These are phyloP conservation scores for Epithemia pelagica DNA, from an alignment of 108 stramenopile genomes.

Conservation along the genomic window DNA sequence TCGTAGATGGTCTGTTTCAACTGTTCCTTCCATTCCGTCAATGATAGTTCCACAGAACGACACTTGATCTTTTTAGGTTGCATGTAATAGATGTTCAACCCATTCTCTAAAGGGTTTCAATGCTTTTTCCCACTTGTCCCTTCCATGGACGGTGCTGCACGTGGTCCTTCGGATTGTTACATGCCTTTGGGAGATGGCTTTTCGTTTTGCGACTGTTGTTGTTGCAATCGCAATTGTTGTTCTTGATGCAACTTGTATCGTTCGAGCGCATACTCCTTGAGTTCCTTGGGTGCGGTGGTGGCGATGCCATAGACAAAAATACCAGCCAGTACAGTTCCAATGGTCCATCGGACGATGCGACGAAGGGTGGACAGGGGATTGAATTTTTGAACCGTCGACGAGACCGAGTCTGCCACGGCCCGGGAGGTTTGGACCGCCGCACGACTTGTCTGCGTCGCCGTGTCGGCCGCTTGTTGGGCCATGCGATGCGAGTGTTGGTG, in stretches of 20 bases:
- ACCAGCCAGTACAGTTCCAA: constrained; percentile 61
- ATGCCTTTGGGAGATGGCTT: too few species aligned
- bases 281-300: constrained; percentile 48
- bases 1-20: too few species aligned
- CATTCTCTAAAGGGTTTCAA: too few species aligned
- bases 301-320: constrained; percentile 63
- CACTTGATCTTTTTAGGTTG: too few species aligned
- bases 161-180: too few species aligned
- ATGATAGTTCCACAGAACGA: too few species aligned
- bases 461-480: background rate
- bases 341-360: constrained; percentile 29
- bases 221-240: background rate
- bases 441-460: background rate
- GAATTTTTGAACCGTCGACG: background rate
- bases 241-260: background rate
- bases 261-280: constrained; percentile 31
- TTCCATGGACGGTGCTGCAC: too few species aligned
- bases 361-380: background rate
- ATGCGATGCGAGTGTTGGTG: background rate
- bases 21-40: too few species aligned
- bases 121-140: too few species aligned
- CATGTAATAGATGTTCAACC: too few species aligned
- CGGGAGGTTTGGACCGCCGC: background rate
- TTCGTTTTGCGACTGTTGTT: too few species aligned
- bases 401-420: background rate